Percentiles rank a stretch among this genome's conserved stretches.
Evolutionary conservation across 1,139 yeast species (phyloP).

Genomic region (Schwanniomyces etchellsii): DNA sequence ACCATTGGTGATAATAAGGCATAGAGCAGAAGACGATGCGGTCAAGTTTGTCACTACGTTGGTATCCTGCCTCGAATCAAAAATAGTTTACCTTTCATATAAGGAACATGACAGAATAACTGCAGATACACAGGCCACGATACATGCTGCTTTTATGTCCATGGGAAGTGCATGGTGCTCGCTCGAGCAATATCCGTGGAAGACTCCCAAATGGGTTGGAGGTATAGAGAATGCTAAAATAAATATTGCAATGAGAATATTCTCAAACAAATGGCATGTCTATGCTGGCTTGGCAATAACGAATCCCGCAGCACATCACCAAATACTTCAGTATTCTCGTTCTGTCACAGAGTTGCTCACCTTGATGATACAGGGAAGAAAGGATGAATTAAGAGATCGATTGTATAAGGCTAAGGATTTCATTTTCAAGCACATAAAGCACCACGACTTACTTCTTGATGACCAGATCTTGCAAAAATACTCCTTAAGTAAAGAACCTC

Average conservation of each 20-base stretch:
- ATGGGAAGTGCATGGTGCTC: constrained; percentile 98
- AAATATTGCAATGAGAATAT: constrained; percentile 85
- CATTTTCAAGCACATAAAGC: constrained; percentile 65
- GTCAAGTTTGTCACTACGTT: constrained; percentile 57
- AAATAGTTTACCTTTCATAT: constrained; percentile 73
- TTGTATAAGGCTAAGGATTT: constrained; percentile 61
- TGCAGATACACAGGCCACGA: constrained; percentile 97
- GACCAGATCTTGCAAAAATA: constrained; percentile 77
- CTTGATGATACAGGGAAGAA: constrained; percentile 69
- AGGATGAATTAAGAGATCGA: constrained; percentile 52
- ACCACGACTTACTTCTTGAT: constrained; percentile 58
- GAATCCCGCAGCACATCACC: constrained; percentile 90
- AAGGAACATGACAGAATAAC: constrained; percentile 89
- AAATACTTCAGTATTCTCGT: constrained; percentile 82
- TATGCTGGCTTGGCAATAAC: constrained; percentile 96
- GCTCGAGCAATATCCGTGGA: constrained; percentile 87
- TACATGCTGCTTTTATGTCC: constrained; percentile 93
- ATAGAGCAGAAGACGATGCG: constrained; percentile 55
- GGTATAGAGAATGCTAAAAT: constrained; percentile 95
- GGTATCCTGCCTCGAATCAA: constrained; percentile 70
- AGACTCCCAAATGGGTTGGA: constrained; percentile 78
- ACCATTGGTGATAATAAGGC: constrained; percentile 81
- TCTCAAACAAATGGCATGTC: constrained; percentile 94
- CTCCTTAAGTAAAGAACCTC: constrained; percentile 72
- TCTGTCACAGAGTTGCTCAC: constrained; percentile 81